These are phyloP conservation scores for Cytidiella melzeri DNA, from an alignment of 768 basidiomycete species.

Conservation along the genomic window DNA sequence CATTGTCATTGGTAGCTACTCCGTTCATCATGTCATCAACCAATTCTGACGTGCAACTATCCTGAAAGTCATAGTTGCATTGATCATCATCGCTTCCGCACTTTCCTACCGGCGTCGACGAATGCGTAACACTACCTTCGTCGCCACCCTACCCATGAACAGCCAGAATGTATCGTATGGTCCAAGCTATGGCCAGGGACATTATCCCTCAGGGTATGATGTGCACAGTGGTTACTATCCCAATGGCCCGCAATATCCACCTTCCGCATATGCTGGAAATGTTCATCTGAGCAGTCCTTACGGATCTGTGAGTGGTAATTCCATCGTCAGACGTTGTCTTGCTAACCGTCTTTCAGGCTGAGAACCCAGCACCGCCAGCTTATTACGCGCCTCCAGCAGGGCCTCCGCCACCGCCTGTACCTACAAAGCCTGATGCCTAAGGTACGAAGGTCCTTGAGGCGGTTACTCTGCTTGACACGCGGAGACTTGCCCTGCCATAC, in stretches of 20 bases:
- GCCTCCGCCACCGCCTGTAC: conserved; percentile 9
- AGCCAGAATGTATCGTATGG: neutral
- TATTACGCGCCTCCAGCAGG: conserved; percentile 10
- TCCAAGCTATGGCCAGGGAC: neutral
- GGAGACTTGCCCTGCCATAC: too few relatives aligned
- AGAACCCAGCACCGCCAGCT: conserved; percentile 6
- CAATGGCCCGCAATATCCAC: conserved; percentile 8
- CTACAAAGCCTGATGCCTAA: neutral
- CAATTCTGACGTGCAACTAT: neutral
- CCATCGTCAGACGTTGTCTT: neutral
- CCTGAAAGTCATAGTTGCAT: conserved; percentile 2
- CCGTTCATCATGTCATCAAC: neutral
- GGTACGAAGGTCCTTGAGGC: neutral
- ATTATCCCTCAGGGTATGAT: conserved; percentile 2
- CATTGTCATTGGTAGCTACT: conserved; percentile 8
- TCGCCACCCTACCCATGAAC: neutral
- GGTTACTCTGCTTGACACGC: too few relatives aligned
- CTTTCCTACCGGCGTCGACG: conserved; percentile 3
- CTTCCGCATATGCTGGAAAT: conserved; percentile 5
- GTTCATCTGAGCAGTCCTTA: neutral
- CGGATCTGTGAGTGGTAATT: neutral
- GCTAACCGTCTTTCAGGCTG: conserved; percentile 1
- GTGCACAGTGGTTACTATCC: neutral
- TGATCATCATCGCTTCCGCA: conserved; percentile 1
- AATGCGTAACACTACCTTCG: conserved; percentile 2